phyloP scores from a whole-genome alignment of 345 rosid species.

The Pugionium cornutum region DNA sequence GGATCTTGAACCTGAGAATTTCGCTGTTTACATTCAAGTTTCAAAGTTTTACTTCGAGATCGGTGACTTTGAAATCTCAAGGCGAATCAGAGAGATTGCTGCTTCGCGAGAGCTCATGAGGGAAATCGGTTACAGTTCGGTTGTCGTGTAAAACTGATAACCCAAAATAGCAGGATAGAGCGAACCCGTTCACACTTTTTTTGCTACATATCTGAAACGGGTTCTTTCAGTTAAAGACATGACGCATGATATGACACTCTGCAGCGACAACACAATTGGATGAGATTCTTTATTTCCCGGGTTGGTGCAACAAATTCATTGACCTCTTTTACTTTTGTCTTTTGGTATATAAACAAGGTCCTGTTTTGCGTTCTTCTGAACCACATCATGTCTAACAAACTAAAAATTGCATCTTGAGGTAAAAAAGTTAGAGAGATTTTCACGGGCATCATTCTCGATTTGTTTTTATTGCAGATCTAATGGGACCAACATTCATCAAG shows the following conservation, averaged over 20 bases:
- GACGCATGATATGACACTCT: constrained; percentile 36
- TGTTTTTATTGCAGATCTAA: constrained; percentile 28
- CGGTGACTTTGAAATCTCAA: constrained; percentile 60
- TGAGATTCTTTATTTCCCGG: constrained; percentile 29
- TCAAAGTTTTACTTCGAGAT: constrained; percentile 69
- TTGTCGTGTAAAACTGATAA: constrained; percentile 38
- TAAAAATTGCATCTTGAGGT: constrained; percentile 27
- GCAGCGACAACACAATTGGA: constrained; percentile 31
- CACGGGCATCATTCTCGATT: constrained; percentile 25
- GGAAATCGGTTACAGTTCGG: constrained; percentile 64
- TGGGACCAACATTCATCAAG: constrained; percentile 45
- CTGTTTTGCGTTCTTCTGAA: background rate
- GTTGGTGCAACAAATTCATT: constrained; percentile 45
- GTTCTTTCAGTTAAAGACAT: constrained; percentile 53
- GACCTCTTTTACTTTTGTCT: constrained; percentile 24
- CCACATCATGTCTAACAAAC: constrained; percentile 14
- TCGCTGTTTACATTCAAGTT: constrained; percentile 58
- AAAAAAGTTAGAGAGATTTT: constrained; percentile 3
- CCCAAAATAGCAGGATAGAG: no score
- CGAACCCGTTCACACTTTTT: constrained; percentile 4
- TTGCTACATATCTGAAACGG: constrained; percentile 24
- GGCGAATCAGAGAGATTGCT: constrained; percentile 53
- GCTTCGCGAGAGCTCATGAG: no score
- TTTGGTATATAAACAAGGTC: constrained; percentile 18
- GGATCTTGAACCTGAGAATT: constrained; percentile 57